Conservation (phyloP, 192 early-diverging fungal species). For the Linnemannia exigua region DNA sequence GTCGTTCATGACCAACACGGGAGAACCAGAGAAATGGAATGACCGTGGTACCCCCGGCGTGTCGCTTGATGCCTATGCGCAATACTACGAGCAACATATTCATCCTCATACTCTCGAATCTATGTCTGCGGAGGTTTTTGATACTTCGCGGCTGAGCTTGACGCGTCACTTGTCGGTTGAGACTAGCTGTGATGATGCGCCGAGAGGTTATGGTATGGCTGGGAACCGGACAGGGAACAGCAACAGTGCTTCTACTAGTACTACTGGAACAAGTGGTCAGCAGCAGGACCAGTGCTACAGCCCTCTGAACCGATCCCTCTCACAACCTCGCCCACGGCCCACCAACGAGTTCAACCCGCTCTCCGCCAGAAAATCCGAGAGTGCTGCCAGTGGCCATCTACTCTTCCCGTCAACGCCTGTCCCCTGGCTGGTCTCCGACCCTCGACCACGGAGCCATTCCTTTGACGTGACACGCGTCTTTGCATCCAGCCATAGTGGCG, state of each 20-base stretch:
- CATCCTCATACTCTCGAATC: not conserved
- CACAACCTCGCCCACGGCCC: not conserved
- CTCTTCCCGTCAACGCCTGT: not conserved
- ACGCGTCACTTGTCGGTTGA: not conserved
- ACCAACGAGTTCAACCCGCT: not conserved
- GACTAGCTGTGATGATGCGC: not conserved
- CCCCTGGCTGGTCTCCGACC: constrained; percentile 33
- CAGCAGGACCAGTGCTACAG: not conserved
- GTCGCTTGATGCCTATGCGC: not conserved
- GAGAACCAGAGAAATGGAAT: constrained; percentile 36
- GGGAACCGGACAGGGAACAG: not conserved
- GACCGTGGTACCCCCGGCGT: not conserved
- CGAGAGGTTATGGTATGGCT: not conserved
- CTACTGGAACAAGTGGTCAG: not conserved
- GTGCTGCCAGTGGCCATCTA: not conserved
- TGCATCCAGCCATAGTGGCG: constrained; percentile 7
- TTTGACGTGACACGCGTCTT: constrained; percentile 45
- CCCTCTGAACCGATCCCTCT: not conserved
- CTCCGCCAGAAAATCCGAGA: not conserved
- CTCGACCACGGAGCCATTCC: constrained; percentile 16
- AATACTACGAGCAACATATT: not conserved
- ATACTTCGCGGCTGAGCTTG: not conserved
- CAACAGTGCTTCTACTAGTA: not conserved
- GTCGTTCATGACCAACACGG: constrained; percentile 19
- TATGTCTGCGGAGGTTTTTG: not conserved